Evolutionary conservation across 83 land plant species (phyloP).

Genomic region (Picea engelmannii): DNA sequence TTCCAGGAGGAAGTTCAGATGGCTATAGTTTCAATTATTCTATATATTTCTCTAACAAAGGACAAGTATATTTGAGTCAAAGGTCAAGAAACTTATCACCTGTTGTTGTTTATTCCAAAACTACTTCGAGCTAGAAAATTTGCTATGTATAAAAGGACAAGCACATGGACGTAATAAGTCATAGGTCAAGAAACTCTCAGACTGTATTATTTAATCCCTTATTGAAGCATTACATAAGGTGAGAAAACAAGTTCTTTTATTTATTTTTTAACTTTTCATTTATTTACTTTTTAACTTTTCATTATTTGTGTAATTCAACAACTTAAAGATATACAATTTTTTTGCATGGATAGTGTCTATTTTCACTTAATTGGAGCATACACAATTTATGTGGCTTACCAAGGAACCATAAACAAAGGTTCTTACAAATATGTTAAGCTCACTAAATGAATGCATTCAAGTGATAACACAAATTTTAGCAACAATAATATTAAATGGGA

Average conservation of each 20-base stretch:
- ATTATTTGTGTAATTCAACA: not conserved
- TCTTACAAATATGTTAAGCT: constrained; percentile 36
- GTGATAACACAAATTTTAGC: constrained; percentile 11
- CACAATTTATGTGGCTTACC: not conserved
- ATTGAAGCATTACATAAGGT: constrained; percentile 57
- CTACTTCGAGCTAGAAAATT: constrained; percentile 40
- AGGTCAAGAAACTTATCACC: not conserved
- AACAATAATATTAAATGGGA: too few relatives aligned
- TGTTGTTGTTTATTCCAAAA: constrained; percentile 18
- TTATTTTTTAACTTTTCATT: not conserved
- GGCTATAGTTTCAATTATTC: constrained; percentile 41
- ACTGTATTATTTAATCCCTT: constrained; percentile 45
- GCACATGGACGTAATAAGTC: constrained; percentile 47
- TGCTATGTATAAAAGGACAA: constrained; percentile 48
- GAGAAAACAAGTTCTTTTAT: not conserved
- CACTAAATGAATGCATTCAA: constrained; percentile 54
- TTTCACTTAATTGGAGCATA: not conserved
- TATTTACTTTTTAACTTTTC: not conserved
- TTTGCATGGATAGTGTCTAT: constrained; percentile 25
- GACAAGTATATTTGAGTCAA: not conserved
- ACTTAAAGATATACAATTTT: constrained; percentile 29
- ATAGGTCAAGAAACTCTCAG: constrained; percentile 48
- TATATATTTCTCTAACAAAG: not conserved
- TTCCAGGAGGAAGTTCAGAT: constrained; percentile 54
- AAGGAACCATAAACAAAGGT: constrained; percentile 56